These are phyloP conservation scores for Solanum sejunctum DNA, from an alignment of 257 asterid species.

Conservation along the genomic window DNA sequence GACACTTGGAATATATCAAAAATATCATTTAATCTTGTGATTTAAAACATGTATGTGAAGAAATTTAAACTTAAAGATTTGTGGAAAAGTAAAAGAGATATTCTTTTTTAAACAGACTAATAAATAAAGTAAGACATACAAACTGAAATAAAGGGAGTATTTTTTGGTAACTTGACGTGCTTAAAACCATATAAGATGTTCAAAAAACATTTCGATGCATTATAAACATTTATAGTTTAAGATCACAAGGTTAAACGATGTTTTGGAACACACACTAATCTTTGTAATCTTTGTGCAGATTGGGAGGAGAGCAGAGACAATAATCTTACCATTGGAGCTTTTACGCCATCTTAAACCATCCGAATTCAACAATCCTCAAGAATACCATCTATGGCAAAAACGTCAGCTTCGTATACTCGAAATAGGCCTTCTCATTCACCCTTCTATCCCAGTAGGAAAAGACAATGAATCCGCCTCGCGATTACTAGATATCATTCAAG, in stretches of 20 bases:
- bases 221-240: background rate
- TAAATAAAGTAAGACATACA: background rate
- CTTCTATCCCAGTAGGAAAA: slow-evolving; percentile 41
- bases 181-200: background rate
- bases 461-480: slow-evolving; percentile 24
- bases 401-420: slow-evolving; percentile 52
- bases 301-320: slow-evolving; percentile 70
- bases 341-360: slow-evolving; percentile 62
- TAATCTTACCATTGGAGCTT: slow-evolving; percentile 67
- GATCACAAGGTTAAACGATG: too few species aligned
- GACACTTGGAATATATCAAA: background rate
- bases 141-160: background rate
- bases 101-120: too few species aligned
- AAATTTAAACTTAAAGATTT: background rate
- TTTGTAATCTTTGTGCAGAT: slow-evolving; percentile 19
- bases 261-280: too few species aligned
- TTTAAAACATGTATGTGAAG: background rate
- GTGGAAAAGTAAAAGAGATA: too few species aligned
- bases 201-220: background rate
- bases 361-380: slow-evolving; percentile 45
- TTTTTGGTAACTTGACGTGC: background rate
- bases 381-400: slow-evolving; percentile 66
- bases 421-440: slow-evolving; percentile 53
- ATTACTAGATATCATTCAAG: slow-evolving; percentile 26
- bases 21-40: background rate